Evolutionary conservation across 129 eudicot genomes (phyloP), one percentile per base, ranked within the genome.

Genomic region (Gnaphalium uliginosum): DNA sequence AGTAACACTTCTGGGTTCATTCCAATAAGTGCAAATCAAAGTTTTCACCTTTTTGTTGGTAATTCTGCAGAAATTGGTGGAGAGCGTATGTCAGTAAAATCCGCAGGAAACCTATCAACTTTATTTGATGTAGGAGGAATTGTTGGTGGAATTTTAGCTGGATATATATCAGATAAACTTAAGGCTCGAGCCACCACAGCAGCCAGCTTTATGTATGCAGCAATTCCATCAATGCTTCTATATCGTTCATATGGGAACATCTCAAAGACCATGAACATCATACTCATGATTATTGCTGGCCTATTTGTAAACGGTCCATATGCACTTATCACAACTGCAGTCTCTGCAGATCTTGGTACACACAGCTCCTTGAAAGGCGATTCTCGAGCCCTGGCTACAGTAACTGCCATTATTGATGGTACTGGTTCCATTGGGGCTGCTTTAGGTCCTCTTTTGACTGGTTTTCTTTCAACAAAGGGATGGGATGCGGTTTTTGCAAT

Each of bases 401-500:
- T 93, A 25, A 93, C 98, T 0, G 98, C 98, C 30, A 93, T 93
- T 33, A 93, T 93, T 76, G 98, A 93, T 79, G 98, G 98, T 25
- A 93, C 98, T 2, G 98, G 98, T 22, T 93, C 98, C 23, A 73
- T 88, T 39, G 98, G 98, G 63, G 98, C 98, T 37, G 96, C 98
- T 75, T 51, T 90, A 54, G 98, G 98, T 65, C 98, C 98, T 0
- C 89, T 93, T 66, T 70, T 93, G 77, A 93, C 98, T 0, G 98
- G 98, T 1, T 88, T 85, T 79, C 85, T 93, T 21, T 90, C 98
- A 6, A 81, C 92, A 21, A 84, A 90, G 68, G 92, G 96, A 24
- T 93, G 98, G 98, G 86, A 88, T 86, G 83, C 84, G 1, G 98
- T 93, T 74, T 93, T 93, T 32, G 76, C 51, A 4, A 93, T 93